Conservation (phyloP, 78 protist genomes). For the Emiliania huxleyi region DNA sequence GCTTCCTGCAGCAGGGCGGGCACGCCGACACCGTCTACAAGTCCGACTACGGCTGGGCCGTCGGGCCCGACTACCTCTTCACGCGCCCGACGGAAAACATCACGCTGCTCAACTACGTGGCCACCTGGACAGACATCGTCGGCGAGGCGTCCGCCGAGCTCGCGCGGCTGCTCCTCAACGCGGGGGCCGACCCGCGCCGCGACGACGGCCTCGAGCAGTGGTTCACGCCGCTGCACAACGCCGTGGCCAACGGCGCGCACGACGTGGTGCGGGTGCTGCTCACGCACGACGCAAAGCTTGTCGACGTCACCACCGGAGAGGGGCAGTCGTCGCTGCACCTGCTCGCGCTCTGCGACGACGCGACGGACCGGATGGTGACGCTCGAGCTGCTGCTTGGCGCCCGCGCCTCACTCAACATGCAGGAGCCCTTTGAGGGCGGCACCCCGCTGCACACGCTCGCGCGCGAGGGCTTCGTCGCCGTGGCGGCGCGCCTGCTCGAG, state of each 20-base stretch:
- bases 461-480: background rate
- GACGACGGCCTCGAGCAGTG: background rate
- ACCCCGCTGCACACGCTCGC: background rate
- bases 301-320: background rate
- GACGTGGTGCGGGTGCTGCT: background rate
- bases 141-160: background rate
- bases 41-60: background rate
- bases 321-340: background rate
- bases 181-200: background rate
- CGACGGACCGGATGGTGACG: background rate
- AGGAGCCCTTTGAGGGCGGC: background rate
- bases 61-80: background rate
- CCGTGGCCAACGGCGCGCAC: background rate
- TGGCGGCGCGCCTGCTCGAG: background rate
- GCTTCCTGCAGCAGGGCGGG: background rate
- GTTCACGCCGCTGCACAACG: slow-evolving; percentile 8
- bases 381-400: background rate
- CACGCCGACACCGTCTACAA: background rate
- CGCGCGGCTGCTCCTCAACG: background rate
- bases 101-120: background rate
- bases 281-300: too few relatives aligned
- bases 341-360: background rate
- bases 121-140: background rate
- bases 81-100: background rate
- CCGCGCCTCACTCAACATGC: background rate